These are phyloP conservation scores for Penicillium freii DNA, from an alignment of 2,329 filamentous ascomycete genomes.

Conservation along the genomic window DNA sequence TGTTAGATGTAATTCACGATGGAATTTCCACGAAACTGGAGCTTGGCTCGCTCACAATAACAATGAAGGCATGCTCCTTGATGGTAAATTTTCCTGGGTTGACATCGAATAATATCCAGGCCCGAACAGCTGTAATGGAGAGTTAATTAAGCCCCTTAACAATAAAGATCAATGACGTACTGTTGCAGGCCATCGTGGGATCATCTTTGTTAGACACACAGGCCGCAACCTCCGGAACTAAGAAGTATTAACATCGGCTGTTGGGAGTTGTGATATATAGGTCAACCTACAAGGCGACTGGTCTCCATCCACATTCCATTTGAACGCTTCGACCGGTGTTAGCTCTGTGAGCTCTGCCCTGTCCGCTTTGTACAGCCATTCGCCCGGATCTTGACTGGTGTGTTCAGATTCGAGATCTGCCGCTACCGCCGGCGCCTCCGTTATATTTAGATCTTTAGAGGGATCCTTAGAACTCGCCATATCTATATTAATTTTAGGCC, in stretches of 20 bases:
- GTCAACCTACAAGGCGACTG: constrained; percentile 36
- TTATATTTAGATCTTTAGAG: background rate
- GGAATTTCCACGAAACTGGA: background rate
- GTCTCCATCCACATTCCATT: constrained; percentile 40
- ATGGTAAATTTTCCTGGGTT: constrained; percentile 24
- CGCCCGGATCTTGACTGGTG: background rate
- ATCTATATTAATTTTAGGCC: background rate
- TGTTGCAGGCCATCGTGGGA: constrained; percentile 33
- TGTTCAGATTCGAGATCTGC: constrained; percentile 12
- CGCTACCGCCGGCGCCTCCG: background rate
- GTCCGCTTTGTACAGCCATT: constrained; percentile 8
- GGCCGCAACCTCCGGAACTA: constrained; percentile 40
- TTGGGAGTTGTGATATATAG: background rate
- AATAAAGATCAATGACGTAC: constrained; percentile 13
- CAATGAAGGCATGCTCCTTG: constrained; percentile 27
- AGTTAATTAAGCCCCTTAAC: background rate
- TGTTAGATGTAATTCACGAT: background rate
- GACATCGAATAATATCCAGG: constrained; percentile 30
- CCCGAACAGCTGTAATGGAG: constrained; percentile 26
- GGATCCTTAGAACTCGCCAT: background rate
- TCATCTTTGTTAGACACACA: constrained; percentile 39
- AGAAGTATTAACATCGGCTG: background rate
- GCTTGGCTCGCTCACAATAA: constrained; percentile 15
- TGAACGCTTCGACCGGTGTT: constrained; percentile 37
- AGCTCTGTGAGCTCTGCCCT: constrained; percentile 31